Evolutionary conservation across 2,329 filamentous ascomycete species (phyloP).

Genomic region (Grosmannia huntii): DNA sequence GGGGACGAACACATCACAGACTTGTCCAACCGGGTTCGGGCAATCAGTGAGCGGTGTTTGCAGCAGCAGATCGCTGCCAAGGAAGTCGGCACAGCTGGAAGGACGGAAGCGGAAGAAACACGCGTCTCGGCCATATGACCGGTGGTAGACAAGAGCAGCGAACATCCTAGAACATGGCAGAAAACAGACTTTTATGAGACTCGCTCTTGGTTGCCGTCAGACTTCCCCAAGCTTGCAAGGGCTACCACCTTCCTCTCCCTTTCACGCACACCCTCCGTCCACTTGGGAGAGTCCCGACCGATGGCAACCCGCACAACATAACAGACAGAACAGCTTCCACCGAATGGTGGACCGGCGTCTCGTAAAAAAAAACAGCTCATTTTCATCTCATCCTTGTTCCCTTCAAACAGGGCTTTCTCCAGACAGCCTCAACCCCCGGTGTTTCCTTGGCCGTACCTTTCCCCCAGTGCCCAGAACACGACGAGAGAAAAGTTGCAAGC

Average conservation of each 20-base stretch:
- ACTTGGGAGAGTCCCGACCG: too few species aligned
- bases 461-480: neutral
- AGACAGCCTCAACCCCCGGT: neutral
- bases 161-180: neutral
- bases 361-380: too few species aligned
- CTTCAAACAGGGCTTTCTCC: neutral
- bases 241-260: neutral
- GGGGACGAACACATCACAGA: constrained; percentile 77
- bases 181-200: neutral
- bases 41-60: constrained; percentile 26
- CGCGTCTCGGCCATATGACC: neutral
- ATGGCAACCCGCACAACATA: too few species aligned
- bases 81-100: neutral
- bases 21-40: constrained; percentile 58
- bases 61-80: neutral
- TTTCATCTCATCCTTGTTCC: neutral
- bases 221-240: neutral
- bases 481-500: neutral
- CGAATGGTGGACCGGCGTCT: too few species aligned
- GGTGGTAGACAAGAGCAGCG: neutral
- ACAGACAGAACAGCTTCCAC: too few species aligned
- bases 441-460: neutral
- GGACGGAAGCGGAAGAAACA: neutral
- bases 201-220: neutral
- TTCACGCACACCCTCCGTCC: neutral